Conservation (phyloP, 768 basidiomycete genomes). For the Multifurca ochricompacta region DNA sequence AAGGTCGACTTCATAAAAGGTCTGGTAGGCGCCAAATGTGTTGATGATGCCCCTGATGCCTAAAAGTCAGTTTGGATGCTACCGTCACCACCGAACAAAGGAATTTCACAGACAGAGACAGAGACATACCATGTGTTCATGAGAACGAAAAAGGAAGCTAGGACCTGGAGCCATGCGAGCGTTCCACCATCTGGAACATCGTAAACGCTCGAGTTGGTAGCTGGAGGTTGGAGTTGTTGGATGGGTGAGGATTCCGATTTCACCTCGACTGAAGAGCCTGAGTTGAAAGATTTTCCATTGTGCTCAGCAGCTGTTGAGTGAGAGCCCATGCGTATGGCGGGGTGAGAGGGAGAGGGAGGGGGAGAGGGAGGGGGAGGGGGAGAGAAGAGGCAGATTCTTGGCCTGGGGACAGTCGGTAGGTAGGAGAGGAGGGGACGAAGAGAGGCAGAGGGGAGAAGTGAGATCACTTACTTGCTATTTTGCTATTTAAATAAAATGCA, state of each 20-base stretch:
- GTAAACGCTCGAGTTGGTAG: not conserved
- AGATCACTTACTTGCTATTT: no score
- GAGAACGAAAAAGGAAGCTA: slow-evolving; percentile 17
- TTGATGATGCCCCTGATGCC: slow-evolving; percentile 21
- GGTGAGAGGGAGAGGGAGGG: not conserved
- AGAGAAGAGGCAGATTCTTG: not conserved
- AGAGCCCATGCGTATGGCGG: not conserved
- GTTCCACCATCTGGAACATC: slow-evolving; percentile 10
- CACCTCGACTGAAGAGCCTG: not conserved
- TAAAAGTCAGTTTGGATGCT: not conserved
- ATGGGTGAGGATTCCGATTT: no score
- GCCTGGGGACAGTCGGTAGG: no score
- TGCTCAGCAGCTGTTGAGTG: not conserved
- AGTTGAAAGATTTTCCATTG: not conserved
- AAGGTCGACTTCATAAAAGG: slow-evolving; percentile 13
- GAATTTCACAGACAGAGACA: no score
- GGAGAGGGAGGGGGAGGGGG: no score
- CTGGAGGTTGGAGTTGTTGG: not conserved
- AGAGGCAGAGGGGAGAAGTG: no score
- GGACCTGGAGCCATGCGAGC: slow-evolving; percentile 19
- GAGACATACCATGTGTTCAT: slow-evolving; percentile 19
- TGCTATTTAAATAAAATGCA: no score
- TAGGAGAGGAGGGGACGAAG: no score
- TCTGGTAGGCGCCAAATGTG: slow-evolving; percentile 20
- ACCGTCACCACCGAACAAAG: no score